Evolutionary conservation across 495 filamentous ascomycete species (phyloP).

Genomic region (Aspergillus wentii): DNA sequence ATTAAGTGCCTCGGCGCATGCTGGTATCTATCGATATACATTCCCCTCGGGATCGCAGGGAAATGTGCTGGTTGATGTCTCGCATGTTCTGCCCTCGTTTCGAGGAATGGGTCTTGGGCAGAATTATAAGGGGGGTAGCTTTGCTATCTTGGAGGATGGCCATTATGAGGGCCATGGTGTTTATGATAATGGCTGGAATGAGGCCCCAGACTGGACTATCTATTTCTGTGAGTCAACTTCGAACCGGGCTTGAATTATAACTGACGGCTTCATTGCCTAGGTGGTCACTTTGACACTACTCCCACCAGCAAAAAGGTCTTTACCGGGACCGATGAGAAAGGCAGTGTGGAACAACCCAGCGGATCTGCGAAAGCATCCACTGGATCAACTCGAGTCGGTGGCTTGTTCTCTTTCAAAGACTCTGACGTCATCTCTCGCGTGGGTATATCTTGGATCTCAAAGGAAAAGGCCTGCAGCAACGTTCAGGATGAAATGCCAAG

Average conservation of each 20-base stretch:
- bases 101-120: constrained; percentile 57
- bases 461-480: constrained; percentile 56
- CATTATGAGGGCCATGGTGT: constrained; percentile 61
- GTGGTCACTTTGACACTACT: constrained; percentile 52
- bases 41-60: constrained; percentile 39
- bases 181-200: constrained; percentile 63
- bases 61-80: constrained; percentile 64
- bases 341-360: constrained; percentile 22
- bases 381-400: constrained; percentile 25
- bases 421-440: constrained; percentile 54
- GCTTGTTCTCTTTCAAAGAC: constrained; percentile 28
- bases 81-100: constrained; percentile 62
- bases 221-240: constrained; percentile 54
- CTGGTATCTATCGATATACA: constrained; percentile 59
- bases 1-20: constrained; percentile 55
- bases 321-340: constrained; percentile 18
- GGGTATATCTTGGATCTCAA: constrained; percentile 67
- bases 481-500: constrained; percentile 55
- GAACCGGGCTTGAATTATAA: no score
- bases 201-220: constrained; percentile 56
- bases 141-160: constrained; percentile 45
- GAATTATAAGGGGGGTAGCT: constrained; percentile 60
- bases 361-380: constrained; percentile 24
- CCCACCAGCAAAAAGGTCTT: constrained; percentile 31
- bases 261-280: no score